These are phyloP conservation scores for Coniella vitis DNA, from an alignment of 2,329 filamentous ascomycete species.

Conservation along the genomic window DNA sequence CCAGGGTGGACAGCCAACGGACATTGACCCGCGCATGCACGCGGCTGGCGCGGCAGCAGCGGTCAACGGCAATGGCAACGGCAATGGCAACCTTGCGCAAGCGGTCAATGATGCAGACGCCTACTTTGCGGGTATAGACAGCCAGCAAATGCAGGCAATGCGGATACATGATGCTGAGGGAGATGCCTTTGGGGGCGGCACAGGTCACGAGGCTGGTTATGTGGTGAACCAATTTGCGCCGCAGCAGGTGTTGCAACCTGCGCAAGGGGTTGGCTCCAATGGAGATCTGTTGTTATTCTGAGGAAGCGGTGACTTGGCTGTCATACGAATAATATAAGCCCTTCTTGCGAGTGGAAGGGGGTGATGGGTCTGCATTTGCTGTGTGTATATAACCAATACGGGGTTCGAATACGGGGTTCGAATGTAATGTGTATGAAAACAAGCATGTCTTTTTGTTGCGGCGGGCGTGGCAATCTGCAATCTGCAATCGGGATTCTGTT, in stretches of 20 bases:
- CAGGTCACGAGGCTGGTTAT: slow-evolving; percentile 47
- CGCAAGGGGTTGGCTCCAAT: slow-evolving; percentile 56
- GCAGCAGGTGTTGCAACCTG: slow-evolving; percentile 67
- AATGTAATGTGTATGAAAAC: no score
- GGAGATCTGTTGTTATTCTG: slow-evolving; percentile 65
- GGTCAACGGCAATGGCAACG: slow-evolving; percentile 31
- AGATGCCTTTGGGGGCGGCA: slow-evolving; percentile 54
- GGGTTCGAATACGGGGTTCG: no score
- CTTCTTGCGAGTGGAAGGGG: neutral
- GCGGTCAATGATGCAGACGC: slow-evolving; percentile 81
- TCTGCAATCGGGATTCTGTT: no score
- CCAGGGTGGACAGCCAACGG: slow-evolving; percentile 43
- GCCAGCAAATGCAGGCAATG: slow-evolving; percentile 67
- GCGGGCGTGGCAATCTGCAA: no score
- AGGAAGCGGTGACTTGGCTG: neutral
- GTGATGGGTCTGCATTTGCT: no score
- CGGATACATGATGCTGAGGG: slow-evolving; percentile 53
- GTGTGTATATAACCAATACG: no score
- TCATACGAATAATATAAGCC: neutral
- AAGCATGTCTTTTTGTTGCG: no score
- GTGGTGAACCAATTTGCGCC: slow-evolving; percentile 79
- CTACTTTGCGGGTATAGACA: slow-evolving; percentile 77
- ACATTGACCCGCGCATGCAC: slow-evolving; percentile 39
- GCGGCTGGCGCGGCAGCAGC: slow-evolving; percentile 4
- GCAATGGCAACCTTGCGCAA: slow-evolving; percentile 48